Base-by-base conservation (phyloP, 2,329 filamentous ascomycete genomes). In the Zopfia rhizophila region DNA sequence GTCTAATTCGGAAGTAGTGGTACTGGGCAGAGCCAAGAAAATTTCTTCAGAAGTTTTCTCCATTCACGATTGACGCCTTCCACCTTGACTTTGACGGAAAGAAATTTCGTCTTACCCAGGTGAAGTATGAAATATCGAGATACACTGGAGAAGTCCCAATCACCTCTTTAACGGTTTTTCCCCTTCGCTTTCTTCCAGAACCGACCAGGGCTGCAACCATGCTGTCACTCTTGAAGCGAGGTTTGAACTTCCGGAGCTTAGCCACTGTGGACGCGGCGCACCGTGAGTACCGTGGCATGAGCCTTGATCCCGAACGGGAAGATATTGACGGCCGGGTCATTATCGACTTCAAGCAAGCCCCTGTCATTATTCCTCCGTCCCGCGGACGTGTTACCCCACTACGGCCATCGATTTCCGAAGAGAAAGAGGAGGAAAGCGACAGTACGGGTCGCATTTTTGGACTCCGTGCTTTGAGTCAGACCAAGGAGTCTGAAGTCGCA, bases 1-100 rank as follows among this genome's bases (percentile, higher is more conserved):
- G n/a, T n/a, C n/a, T n/a, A n/a, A n/a, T n/a, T n/a, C n/a, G n/a
- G n/a, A n/a, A n/a, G n/a, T n/a, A n/a, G n/a, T n/a, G n/a, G n/a
- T n/a, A n/a, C n/a, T n/a, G n/a, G n/a, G n/a, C n/a, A n/a, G n/a
- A n/a, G n/a, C n/a, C n/a, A n/a, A n/a, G n/a, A n/a, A n/a, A n/a
- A n/a, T n/a, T n/a, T n/a, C n/a, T n/a, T n/a, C n/a, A n/a, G n/a
- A n/a, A n/a, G n/a, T n/a, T n/a, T n/a, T n/a, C 16, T 7, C 44
- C 44, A 18, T 41, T 47, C 30, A 13, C 22, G 2, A 30, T 47
- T 11, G 10, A 47, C 25, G 37, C 38, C 16, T 47, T 21, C 12
- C 43, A 30, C 25, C 13, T 51, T 11, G 44, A 43, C 23, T 51
- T 43, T 19, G 28, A 37, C 19, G 48, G 48, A 7, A 11, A 11